phyloP scores from a whole-genome alignment of 495 filamentous ascomycete species.

The Lasiosphaeris hirsuta region DNA sequence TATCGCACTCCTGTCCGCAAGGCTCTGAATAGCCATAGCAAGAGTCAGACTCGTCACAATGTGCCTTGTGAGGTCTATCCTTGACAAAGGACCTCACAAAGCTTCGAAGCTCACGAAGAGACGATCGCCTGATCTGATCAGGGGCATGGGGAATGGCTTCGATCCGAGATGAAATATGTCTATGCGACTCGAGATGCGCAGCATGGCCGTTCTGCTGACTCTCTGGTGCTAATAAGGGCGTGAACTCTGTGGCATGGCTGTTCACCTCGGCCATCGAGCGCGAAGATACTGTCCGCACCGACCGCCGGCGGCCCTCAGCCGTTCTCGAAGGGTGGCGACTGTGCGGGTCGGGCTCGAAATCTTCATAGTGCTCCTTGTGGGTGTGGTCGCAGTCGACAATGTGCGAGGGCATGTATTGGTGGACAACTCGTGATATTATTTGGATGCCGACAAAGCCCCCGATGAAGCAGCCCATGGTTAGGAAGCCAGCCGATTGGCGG shows the following conservation, averaged over 20 bases:
- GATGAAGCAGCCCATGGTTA: constrained; percentile 73
- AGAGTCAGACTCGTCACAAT: constrained; percentile 70
- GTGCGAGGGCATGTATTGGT: constrained; percentile 84
- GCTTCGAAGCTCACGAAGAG: constrained; percentile 41
- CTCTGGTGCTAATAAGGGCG: constrained; percentile 23
- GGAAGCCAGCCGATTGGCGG: constrained; percentile 63
- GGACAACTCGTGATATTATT: constrained; percentile 71
- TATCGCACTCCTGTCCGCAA: constrained; percentile 79
- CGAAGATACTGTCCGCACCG: constrained; percentile 26
- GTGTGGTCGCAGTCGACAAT: constrained; percentile 89
- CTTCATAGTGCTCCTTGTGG: constrained; percentile 54
- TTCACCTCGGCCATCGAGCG: constrained; percentile 23
- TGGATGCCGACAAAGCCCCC: constrained; percentile 82
- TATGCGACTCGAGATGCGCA: constrained; percentile 10
- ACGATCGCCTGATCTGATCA: constrained; percentile 37
- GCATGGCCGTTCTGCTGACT: constrained; percentile 9
- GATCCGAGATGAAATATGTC: neutral
- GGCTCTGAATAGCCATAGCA: constrained; percentile 84
- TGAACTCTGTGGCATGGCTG: constrained; percentile 24
- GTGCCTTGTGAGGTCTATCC: constrained; percentile 52
- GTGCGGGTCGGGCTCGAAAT: constrained; percentile 29
- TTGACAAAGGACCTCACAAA: constrained; percentile 63
- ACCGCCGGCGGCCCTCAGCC: constrained; percentile 15
- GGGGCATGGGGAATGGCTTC: constrained; percentile 10
- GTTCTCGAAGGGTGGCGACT: constrained; percentile 17